Evolutionary conservation across 495 filamentous ascomycete genomes (phyloP), one percentile per base, ranked within the genome.

Genomic region (Annulohypoxylon nitens): DNA sequence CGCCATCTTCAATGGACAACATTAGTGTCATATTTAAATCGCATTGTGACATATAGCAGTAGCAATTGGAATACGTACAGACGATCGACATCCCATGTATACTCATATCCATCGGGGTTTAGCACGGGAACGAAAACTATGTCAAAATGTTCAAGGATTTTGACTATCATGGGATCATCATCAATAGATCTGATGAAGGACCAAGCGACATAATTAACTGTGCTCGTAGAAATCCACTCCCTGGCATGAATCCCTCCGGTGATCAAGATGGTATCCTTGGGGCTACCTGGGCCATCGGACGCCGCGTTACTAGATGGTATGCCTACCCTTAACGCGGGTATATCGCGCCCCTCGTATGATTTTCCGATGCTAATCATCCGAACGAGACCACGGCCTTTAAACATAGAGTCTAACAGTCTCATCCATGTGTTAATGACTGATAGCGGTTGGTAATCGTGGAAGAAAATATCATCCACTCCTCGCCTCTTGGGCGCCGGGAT

Each of bases 211-310:
- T 97, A 98, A 57, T 87, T 94, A n/a, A 97, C 93, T 0, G 94
- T 95, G 75, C 90, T 95, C 1, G 92, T 95, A 53, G 93, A 93
- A 69, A 99, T 96, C 96, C 96, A 99, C 83, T 99, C 96, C 8
- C 96, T 88, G 2, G 94, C 95, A 79, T 99, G 96, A 55, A 90
- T 87, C 23, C 95, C 96, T 34, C 94, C 96, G 0, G 90, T 88
- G 10, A 99, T 84, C 45, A 98, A 84, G 60, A 99, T 90, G 1
- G 92, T 95, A 77, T 94, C 93, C 25, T 81, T 79, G 0, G 86
- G 86, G 3, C 67, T 66, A 0, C 79, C 74, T 1, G 79, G 72
- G 8, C 83, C 66, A 5, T 84, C 74, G 10, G 81, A 61, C 36
- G 47, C n/a, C 16, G n/a, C 62, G 14, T 86, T 76, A 60, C 82